Evolutionary conservation across 805 yeast genomes (phyloP), one percentile per base, ranked within the genome.

Genomic region (Cephaloascus albidus): DNA sequence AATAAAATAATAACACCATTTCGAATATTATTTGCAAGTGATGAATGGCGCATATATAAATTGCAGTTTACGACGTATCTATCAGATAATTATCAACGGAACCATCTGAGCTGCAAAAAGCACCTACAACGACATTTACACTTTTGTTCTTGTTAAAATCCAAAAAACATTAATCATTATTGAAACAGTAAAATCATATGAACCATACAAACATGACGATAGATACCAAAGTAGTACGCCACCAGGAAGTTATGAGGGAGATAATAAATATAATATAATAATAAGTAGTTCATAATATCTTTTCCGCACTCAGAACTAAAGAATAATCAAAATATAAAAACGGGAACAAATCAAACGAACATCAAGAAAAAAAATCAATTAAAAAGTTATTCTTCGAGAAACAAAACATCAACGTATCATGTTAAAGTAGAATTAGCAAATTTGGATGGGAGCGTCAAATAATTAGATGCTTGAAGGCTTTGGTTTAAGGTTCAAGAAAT

Each of bases 401-500:
- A n/a, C n/a, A n/a, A n/a, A n/a, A n/a, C n/a, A n/a, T n/a, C n/a
- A n/a, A n/a, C n/a, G n/a, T n/a, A n/a, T n/a, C n/a, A n/a, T n/a
- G n/a, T n/a, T n/a, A n/a, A n/a, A n/a, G n/a, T n/a, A n/a, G n/a
- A n/a, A n/a, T n/a, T n/a, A 23, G 12, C 6, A 23, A 23, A 23
- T 31, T 6, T 31, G 14, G 18, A 8, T 31, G 8, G n/a, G 6
- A n/a, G n/a, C 14, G 15, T 31, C 33, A 16, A 31, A 31, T 31
- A 31, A 8, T n/a, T 16, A 31, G 8, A 5, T 37, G 16, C n/a
- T 33, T 15, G 31, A 31, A 26, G 36, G 36, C 40, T 50, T 63
- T n/a, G 70, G 70, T 45, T 66, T 65, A 48, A 67, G 57, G 44
- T 65, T 65, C 89, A 96, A 88, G 61, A 90, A 90, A 60, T 89